Percentiles rank a stretch among this genome's conserved stretches.
Evolutionary conservation across 768 basidiomycete species (phyloP).

Genomic region (Stropharia rugosoannulata): DNA sequence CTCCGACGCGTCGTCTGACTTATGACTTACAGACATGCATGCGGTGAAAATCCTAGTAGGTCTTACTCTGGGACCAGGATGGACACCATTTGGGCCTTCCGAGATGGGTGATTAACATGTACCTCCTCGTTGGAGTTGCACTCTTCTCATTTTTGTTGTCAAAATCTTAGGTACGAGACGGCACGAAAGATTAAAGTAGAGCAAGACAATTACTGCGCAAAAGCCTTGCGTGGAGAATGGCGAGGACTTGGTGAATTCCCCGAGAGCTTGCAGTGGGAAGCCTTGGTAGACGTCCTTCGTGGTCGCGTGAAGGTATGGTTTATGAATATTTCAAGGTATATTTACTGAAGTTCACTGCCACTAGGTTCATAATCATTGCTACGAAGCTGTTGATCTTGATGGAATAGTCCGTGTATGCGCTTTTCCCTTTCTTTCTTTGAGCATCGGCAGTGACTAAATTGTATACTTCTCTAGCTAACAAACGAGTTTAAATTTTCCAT

Average conservation of each 20-base stretch:
- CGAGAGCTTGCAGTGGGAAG: conserved; percentile 70
- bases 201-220: conserved; percentile 64
- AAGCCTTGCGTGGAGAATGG: conserved; percentile 50
- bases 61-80: conserved; percentile 52
- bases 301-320: conserved; percentile 66
- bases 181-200: conserved; percentile 59
- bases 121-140: not conserved
- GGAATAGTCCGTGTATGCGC: conserved; percentile 47
- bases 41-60: conserved; percentile 59
- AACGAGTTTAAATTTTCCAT: conserved; percentile 74
- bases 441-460: conserved; percentile 27
- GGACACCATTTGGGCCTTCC: conserved; percentile 67
- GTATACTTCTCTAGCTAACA: conserved; percentile 33
- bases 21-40: conserved; percentile 40
- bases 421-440: not conserved
- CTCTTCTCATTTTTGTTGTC: conserved; percentile 24
- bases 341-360: not conserved
- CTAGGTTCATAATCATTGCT: conserved; percentile 56
- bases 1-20: not conserved
- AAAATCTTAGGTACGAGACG: conserved; percentile 45
- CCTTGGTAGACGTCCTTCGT: conserved; percentile 70
- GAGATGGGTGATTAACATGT: conserved; percentile 44
- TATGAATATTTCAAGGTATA: not conserved
- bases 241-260: conserved; percentile 54
- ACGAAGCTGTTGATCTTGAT: conserved; percentile 68